Evolutionary conservation across 176 grass and related monocot species (phyloP).

Genomic region (Musa itinerans): DNA sequence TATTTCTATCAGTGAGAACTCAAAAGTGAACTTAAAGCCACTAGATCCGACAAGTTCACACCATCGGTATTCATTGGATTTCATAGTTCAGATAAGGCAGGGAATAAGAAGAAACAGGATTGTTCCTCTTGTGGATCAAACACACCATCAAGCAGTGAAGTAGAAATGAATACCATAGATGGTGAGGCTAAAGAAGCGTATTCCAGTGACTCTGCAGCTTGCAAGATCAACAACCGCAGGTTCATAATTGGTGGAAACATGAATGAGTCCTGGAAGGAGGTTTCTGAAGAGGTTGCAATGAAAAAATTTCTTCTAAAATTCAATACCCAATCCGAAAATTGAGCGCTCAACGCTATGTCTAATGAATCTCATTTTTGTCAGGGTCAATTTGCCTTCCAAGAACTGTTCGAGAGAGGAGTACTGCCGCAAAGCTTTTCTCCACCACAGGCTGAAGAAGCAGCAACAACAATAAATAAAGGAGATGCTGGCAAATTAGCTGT

Average conservation of each 20-base stretch:
- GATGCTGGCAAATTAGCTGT: constrained; percentile 29
- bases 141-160: constrained; percentile 72
- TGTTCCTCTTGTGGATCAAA: constrained; percentile 96
- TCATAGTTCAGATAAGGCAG: constrained; percentile 31
- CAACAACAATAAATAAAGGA: constrained; percentile 21
- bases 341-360: constrained; percentile 45
- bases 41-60: constrained; percentile 27
- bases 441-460: constrained; percentile 34
- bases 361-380: constrained; percentile 51
- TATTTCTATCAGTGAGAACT: no score
- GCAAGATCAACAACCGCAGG: constrained; percentile 51
- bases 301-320: constrained; percentile 23
- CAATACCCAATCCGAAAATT: not conserved
- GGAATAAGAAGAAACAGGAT: constrained; percentile 63
- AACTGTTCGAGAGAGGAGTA: constrained; percentile 73
- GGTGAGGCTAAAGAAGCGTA: constrained; percentile 36
- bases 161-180: constrained; percentile 44
- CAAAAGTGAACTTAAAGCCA: constrained; percentile 33
- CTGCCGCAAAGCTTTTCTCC: constrained; percentile 92
- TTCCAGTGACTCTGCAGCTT: constrained; percentile 51
- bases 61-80: constrained; percentile 22
- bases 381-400: constrained; percentile 92
- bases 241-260: constrained; percentile 64
- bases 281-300: constrained; percentile 84
- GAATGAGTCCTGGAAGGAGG: constrained; percentile 77